phyloP scores from a whole-genome alignment of 805 yeast genomes.

The Metschnikowia cubensis region DNA sequence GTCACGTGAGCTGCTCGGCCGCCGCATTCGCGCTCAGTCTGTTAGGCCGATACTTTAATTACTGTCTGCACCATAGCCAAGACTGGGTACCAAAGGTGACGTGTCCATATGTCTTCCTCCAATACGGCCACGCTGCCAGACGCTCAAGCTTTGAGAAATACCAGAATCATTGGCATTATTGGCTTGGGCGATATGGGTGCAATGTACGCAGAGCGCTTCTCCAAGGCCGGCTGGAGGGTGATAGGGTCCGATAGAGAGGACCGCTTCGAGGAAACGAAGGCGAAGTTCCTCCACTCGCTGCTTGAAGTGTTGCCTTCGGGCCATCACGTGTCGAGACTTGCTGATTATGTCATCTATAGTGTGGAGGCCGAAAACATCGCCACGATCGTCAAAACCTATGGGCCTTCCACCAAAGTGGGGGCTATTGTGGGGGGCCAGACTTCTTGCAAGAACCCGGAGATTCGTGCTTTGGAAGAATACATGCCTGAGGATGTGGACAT shows the following conservation, averaged over 20 bases:
- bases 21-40: not conserved
- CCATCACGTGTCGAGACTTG: slow-evolving; percentile 70
- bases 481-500: slow-evolving; percentile 80
- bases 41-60: not conserved
- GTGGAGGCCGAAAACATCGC: slow-evolving; percentile 89
- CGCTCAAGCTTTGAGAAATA: not conserved
- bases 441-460: slow-evolving; percentile 89
- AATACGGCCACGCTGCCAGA: not conserved
- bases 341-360: slow-evolving; percentile 83
- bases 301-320: slow-evolving; percentile 73
- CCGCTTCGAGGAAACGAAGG: slow-evolving; percentile 42
- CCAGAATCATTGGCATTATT: slow-evolving; percentile 77
- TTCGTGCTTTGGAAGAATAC: slow-evolving; percentile 72
- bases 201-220: slow-evolving; percentile 73
- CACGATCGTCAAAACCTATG: slow-evolving; percentile 68
- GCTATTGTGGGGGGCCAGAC: slow-evolving; percentile 98
- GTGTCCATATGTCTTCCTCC: not conserved
- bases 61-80: too few species aligned
- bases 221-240: slow-evolving; percentile 83
- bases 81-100: too few species aligned
- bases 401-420: slow-evolving; percentile 83
- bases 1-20: not conserved
- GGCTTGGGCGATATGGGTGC: slow-evolving; percentile 98
- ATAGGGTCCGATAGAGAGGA: slow-evolving; percentile 86
- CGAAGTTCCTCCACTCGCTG: slow-evolving; percentile 35